Evolutionary conservation across 2,329 filamentous ascomycete genomes (phyloP), one percentile per base, ranked within the genome.

Genomic region (Emmonsiellopsis sp.): DNA sequence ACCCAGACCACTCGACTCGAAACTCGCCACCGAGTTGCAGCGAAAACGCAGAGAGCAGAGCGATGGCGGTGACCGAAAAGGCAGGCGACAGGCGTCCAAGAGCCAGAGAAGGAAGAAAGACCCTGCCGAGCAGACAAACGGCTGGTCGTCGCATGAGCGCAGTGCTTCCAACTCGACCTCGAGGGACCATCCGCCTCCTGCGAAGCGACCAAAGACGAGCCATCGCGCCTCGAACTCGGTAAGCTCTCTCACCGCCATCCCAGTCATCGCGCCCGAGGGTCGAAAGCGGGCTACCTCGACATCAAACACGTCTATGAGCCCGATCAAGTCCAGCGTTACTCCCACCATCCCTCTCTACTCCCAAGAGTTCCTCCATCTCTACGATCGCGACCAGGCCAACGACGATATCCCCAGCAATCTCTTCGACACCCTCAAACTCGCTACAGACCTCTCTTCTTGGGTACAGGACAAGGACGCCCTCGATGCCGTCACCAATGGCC

Each of bases 221-320:
- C 92, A 96, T 73, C 87, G 87, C 58, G 71, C 87, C 0, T 90
- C 84, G 34, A 84, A 85, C 55, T 95, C 91, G 1, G 74, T 88
- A 58, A 84, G 82, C 61, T 86, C 85, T n/a, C 75, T 85, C 49
- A 77, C 81, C 17, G 56, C 51, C 17, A 21, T 42, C 31, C 80
- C 84, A 55, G 83, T 82, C 55, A 80, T 86, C 52, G 80, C 79
- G 2, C 79, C 83, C 55, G 77, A 80, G 51, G 72, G 75, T 34
- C 76, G 80, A 53, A 88, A 86, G 65, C 82, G 72, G 70, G 84
- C 17, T 17, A 17, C 17, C 17, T 17, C 72, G 57, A 77, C 65
- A 68, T 84, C 74, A 62, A 74, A 61, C 77, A 85, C 69, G 76
- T 83, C 68, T 70, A 83, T 79, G 32, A 95, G 90, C 67, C 86